Evolutionary conservation across 306 rosid species (phyloP), one percentile per base, ranked within the genome.

Genomic region (Cicer arietinum): DNA sequence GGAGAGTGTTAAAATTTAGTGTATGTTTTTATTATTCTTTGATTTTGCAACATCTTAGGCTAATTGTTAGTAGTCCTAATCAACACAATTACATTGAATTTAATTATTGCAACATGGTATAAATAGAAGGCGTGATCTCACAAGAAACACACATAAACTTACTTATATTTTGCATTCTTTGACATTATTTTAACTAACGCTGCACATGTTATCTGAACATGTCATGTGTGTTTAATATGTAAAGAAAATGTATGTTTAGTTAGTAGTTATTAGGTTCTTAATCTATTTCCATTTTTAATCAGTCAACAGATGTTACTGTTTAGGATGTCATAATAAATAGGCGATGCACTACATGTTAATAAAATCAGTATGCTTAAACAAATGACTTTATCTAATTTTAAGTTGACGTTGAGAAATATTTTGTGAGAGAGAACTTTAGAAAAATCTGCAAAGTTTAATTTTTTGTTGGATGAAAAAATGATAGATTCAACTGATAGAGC

Each of bases 171-270:
- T 14, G 16, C 16, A 14, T 14, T 14, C 16, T 14, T 14, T 14
- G 16, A 14, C 16, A 14, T 14, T 14, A 14, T 69, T 65, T 70
- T 25, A 53, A 18, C 17, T 51, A 45, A 67, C 6, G 56, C 69
- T 73, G 45, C 68, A 41, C 69, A 61, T n/a, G 40, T 71, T 47
- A 51, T 71, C 4, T 20, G 74, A 60, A 46, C 40, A 8, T 25
- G 69, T 44, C 13, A 12, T 63, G 54, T 69, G 69, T 74, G 69
- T 69, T 13, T 10, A 14, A 65, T 74, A 70, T 74, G 67, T 7
- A 7, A 39, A 62, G 67, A 47, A 60, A 30, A 48, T 48, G 53
- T 77, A 40, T 77, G 57, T 12, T 16, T 14, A 14, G 54, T 47
- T 14, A 57, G 16, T 14, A 14, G 16, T 14, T 14, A 14, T 14